Evolutionary conservation across 2,329 filamentous ascomycete genomes (phyloP), one percentile per base, ranked within the genome.

Genomic region (Talaromyces atroroseus): DNA sequence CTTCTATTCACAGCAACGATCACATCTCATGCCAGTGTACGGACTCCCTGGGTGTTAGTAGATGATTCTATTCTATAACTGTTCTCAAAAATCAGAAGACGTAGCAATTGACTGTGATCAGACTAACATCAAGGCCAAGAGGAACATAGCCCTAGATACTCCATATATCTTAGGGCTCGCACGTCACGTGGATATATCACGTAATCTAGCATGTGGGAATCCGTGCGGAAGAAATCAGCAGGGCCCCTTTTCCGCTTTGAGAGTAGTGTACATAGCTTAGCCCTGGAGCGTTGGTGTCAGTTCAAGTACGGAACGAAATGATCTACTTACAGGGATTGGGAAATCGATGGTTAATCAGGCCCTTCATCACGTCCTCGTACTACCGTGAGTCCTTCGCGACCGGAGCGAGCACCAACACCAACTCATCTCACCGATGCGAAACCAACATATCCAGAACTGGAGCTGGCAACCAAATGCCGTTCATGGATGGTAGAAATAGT

Each of bases 71-170:
- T 52, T 52, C 26, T 52, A n/a, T 52, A 45, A 45, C 18, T 20
- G 49, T 52, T 52, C 49, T 23, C 14, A 26, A 10, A 52, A 52
- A 45, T n/a, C 24, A 52, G 16, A 44, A 34, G 49, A 52, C 21
- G 49, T 49, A 49, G 48, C 29, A 50, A 50, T 50, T 50, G 21
- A 40, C 16, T 50, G 2, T 40, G 48, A 50, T 18, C 38, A 50
- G 21, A 6, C 47, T 36, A 49, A 49, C 32, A 38, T 49, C 32
- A 49, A 49, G 46, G 34, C 34, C 16, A 40, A 40, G 34, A 49
- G 32, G 14, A 26, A 40, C 6, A 50, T 24, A 50, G 20, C 32
- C 21, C 48, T 40, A 49, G 23, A 18, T 49, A 34, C 26, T 36
- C 46, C 29, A 40, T 50, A 20, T 26, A 24, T 50, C 2, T 50